phyloP scores from a whole-genome alignment of 306 rosid species.

The Citrullus amarus region DNA sequence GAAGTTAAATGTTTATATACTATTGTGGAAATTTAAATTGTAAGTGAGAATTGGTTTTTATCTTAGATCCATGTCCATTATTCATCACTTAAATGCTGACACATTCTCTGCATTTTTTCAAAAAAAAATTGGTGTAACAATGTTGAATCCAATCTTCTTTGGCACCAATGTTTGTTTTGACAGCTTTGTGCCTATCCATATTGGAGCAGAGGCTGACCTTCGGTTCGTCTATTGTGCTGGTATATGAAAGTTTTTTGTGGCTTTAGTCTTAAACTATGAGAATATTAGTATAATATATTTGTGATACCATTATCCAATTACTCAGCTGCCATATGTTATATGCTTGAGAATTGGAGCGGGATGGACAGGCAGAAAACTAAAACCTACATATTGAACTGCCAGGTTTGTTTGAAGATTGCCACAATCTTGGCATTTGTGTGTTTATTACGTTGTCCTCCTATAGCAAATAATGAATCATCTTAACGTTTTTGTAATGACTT shows the following conservation, averaged over 20 bases:
- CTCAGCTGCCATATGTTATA: conserved; percentile 70
- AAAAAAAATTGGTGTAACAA: background rate
- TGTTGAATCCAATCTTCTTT: conserved; percentile 7
- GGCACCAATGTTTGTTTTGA: conserved; percentile 14
- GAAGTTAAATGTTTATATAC: background rate
- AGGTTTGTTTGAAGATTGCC: conserved; percentile 41
- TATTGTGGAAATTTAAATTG: background rate
- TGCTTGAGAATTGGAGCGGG: conserved; percentile 89
- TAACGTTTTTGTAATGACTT: background rate
- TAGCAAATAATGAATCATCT: background rate
- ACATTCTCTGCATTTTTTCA: background rate
- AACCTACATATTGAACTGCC: conserved; percentile 68
- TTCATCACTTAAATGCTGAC: background rate
- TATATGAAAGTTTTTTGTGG: conserved; percentile 20
- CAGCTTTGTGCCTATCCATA: conserved; percentile 81
- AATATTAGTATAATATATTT: conserved; percentile 8
- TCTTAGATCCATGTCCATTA: background rate
- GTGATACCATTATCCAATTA: conserved; percentile 18
- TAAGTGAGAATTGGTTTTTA: background rate
- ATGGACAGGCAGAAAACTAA: conserved; percentile 85
- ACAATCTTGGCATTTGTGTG: background rate
- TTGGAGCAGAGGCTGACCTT: conserved; percentile 84
- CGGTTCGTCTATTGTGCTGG: conserved; percentile 91
- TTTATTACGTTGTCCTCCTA: background rate
- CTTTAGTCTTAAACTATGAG: conserved; percentile 1